Conservation (phyloP, 306 rosid species). For the Coriaria nepalensis region DNA sequence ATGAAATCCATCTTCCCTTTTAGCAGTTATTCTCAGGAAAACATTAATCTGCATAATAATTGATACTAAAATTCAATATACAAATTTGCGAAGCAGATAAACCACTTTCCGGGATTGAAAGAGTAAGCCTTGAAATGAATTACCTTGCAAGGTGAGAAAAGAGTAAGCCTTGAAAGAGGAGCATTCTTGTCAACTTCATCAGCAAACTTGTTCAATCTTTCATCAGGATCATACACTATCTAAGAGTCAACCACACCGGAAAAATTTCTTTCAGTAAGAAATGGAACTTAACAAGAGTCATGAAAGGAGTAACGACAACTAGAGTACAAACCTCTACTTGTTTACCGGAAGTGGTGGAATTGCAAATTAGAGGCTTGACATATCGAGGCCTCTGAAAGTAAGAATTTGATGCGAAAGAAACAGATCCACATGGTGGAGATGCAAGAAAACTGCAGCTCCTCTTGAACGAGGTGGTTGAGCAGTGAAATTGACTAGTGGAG, state of each 20-base stretch:
- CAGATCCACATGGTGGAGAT: constrained; percentile 28
- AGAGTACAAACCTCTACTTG: constrained; percentile 52
- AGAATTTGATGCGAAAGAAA: constrained; percentile 23
- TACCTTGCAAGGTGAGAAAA: constrained; percentile 98
- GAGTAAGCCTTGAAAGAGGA: constrained; percentile 75
- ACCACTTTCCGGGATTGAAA: constrained; percentile 8
- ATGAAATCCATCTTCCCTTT: constrained; percentile 94
- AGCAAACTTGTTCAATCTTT: constrained; percentile 69
- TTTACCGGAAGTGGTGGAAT: constrained; percentile 34
- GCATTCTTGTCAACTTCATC: constrained; percentile 56
- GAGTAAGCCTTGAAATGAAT: constrained; percentile 9
- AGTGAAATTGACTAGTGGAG: constrained; percentile 26
- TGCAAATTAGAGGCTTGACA: constrained; percentile 31
- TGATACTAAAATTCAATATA: constrained; percentile 8
- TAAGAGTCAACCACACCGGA: constrained; percentile 29
- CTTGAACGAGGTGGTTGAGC: constrained; percentile 22
- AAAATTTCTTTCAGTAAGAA: constrained; percentile 1
- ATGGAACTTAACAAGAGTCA: constrained; percentile 7
- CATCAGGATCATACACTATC: constrained; percentile 72
- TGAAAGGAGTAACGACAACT: not conserved
- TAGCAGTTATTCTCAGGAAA: constrained; percentile 81
- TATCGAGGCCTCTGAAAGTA: constrained; percentile 22
- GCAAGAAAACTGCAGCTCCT: constrained; percentile 15
- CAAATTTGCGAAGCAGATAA: constrained; percentile 3
- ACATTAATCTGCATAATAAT: constrained; percentile 43